phyloP scores from a whole-genome alignment of 2,329 filamentous ascomycete species.

The Aspergillus pseudoviridinutans region DNA sequence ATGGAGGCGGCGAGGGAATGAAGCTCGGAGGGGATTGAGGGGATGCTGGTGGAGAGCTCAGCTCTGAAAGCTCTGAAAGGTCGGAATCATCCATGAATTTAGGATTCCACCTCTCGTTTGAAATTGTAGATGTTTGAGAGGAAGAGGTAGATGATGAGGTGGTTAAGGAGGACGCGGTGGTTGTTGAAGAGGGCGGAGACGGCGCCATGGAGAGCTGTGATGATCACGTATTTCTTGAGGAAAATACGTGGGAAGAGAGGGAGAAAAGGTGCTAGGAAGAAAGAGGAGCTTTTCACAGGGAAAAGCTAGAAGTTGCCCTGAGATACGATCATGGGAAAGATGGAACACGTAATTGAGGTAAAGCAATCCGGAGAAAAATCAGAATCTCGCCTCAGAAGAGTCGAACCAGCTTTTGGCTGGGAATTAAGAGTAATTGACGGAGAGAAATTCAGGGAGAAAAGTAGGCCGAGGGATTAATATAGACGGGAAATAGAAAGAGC shows the following conservation, averaged over 20 bases:
- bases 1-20: constrained; percentile 43
- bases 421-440: neutral
- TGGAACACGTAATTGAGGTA: neutral
- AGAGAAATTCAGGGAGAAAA: neutral
- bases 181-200: constrained; percentile 5
- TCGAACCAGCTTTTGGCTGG: neutral
- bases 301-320: constrained; percentile 1
- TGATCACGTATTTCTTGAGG: constrained; percentile 1
- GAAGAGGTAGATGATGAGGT: constrained; percentile 7
- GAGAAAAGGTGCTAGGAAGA: constrained; percentile 6
- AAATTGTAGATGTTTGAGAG: neutral
- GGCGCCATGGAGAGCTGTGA: constrained; percentile 11
- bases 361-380: neutral
- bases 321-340: neutral
- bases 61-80: constrained; percentile 36
- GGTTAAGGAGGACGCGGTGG: constrained; percentile 4
- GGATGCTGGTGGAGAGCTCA: constrained; percentile 41
- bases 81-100: constrained; percentile 29
- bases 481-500: neutral
- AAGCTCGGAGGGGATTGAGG: constrained; percentile 35
- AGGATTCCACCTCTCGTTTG: constrained; percentile 7
- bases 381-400: neutral
- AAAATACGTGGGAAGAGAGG: constrained; percentile 9
- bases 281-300: constrained; percentile 8
- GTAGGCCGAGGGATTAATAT: neutral